These are phyloP conservation scores for Malassezia globosa DNA, from an alignment of 1,284 basidiomycete species.

Conservation along the genomic window DNA sequence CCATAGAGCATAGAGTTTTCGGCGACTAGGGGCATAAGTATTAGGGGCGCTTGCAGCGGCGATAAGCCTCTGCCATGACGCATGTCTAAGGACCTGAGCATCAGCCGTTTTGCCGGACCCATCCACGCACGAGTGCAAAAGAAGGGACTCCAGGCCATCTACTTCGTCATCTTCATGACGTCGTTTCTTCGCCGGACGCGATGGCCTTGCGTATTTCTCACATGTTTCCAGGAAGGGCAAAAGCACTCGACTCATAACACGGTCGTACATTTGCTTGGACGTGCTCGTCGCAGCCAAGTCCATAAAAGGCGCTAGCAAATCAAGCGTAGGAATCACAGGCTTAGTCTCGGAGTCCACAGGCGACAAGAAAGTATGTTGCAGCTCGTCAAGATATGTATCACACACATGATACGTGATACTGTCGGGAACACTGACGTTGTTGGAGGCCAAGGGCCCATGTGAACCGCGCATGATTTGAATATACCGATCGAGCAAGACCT, in stretches of 20 bases:
- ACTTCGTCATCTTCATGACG: slow-evolving; percentile 11
- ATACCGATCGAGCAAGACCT: slow-evolving; percentile 28
- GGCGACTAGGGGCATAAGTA: slow-evolving; percentile 64
- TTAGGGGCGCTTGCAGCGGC: slow-evolving; percentile 62
- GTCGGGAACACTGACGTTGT: slow-evolving; percentile 62
- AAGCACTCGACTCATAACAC: slow-evolving; percentile 58
- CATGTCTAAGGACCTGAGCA: slow-evolving; percentile 19
- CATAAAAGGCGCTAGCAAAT: slow-evolving; percentile 60
- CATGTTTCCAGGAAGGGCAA: slow-evolving; percentile 52
- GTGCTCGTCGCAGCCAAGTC: slow-evolving; percentile 58
- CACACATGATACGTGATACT: slow-evolving; percentile 62
- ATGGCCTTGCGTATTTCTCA: background rate
- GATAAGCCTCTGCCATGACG: slow-evolving; percentile 52
- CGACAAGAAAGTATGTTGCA: slow-evolving; percentile 51
- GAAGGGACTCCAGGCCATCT: background rate
- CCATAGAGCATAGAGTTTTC: slow-evolving; percentile 72
- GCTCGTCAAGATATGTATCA: slow-evolving; percentile 81
- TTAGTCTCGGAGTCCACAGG: slow-evolving; percentile 22
- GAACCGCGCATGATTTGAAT: slow-evolving; percentile 15
- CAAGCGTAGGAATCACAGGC: slow-evolving; percentile 51
- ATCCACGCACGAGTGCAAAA: background rate
- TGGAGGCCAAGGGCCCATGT: slow-evolving; percentile 21
- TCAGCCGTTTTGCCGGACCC: background rate
- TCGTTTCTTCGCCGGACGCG: slow-evolving; percentile 1
- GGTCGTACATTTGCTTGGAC: slow-evolving; percentile 57